Percentiles rank a stretch among this genome's conserved stretches.
These are phyloP conservation scores for Platanus orientalis DNA, from an alignment of 164 flowering plant genomes.

Conservation along the genomic window DNA sequence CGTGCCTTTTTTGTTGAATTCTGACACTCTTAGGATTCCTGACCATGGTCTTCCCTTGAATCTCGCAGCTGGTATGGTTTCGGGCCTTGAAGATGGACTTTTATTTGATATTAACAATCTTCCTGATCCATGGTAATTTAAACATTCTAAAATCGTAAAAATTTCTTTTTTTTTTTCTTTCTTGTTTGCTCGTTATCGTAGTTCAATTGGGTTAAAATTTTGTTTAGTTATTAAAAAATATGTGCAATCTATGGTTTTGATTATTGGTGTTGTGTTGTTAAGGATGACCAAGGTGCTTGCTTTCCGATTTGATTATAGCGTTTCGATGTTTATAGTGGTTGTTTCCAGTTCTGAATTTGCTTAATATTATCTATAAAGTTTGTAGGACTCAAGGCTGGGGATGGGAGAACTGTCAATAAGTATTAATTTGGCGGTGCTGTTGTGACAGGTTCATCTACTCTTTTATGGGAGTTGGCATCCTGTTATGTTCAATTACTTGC, in stretches of 20 bases:
- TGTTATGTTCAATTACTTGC: slow-evolving; percentile 52
- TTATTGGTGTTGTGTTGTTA: neutral
- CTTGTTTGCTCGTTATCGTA: neutral
- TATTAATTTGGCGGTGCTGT: neutral
- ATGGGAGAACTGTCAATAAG: too few species aligned
- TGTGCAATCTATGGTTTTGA: neutral
- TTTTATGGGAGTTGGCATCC: slow-evolving; percentile 63
- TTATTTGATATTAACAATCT: slow-evolving; percentile 25
- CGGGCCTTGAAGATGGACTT: slow-evolving; percentile 28
- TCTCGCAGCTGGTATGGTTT: slow-evolving; percentile 22
- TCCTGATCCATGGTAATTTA: slow-evolving; percentile 66
- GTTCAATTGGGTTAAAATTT: neutral
- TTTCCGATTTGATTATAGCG: neutral
- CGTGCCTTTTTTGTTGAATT: slow-evolving; percentile 9
- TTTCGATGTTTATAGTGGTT: neutral
- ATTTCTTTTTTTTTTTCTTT: slow-evolving; percentile 1
- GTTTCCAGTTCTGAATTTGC: neutral
- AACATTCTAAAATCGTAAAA: neutral
- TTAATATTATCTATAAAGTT: neutral
- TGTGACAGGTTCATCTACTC: slow-evolving; percentile 77
- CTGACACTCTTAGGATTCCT: slow-evolving; percentile 8
- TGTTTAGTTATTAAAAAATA: too few species aligned
- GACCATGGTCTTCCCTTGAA: slow-evolving; percentile 12
- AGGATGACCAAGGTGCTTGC: too few species aligned
- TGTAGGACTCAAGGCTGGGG: neutral